Percentiles rank a stretch among this genome's conserved stretches.
Conservation (phyloP, 257 asterid species). For the Catharanthus roseus region DNA sequence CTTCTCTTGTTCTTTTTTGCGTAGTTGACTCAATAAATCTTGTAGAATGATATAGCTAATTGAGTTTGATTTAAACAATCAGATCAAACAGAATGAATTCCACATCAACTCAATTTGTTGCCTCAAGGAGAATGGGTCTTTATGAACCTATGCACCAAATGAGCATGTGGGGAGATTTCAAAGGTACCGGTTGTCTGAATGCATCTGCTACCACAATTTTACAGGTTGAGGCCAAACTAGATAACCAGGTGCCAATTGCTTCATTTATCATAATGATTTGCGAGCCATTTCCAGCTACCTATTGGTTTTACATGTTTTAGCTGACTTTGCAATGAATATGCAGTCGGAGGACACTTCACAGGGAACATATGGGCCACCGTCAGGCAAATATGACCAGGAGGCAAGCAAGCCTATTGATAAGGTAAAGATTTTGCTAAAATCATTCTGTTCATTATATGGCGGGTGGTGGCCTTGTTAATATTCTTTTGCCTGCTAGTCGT, state of each 20-base stretch:
- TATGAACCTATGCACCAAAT: slow-evolving; percentile 66
- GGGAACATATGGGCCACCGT: slow-evolving; percentile 51
- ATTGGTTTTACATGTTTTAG: not conserved
- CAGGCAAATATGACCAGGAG: slow-evolving; percentile 66
- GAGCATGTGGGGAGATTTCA: slow-evolving; percentile 75
- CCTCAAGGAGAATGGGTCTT: slow-evolving; percentile 71
- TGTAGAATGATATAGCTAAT: not conserved
- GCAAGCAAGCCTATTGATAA: slow-evolving; percentile 58
- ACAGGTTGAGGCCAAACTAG: slow-evolving; percentile 46
- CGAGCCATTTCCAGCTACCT: not conserved
- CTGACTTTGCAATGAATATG: slow-evolving; percentile 13
- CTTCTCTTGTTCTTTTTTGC: not conserved
- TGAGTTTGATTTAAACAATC: slow-evolving; percentile 3
- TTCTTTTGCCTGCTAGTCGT: not conserved
- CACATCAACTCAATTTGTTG: slow-evolving; percentile 60
- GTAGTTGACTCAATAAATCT: not conserved
- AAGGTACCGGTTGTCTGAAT: slow-evolving; percentile 41
- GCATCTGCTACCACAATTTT: slow-evolving; percentile 40
- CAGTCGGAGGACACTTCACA: slow-evolving; percentile 76
- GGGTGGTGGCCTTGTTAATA: not conserved
- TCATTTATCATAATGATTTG: not conserved
- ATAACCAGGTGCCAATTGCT: slow-evolving; percentile 45
- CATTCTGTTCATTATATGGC: no score
- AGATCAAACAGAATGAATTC: slow-evolving; percentile 54
- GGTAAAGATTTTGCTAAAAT: slow-evolving; percentile 30